Conservation (phyloP, 2,329 filamentous ascomycete species). For the Xylariales sp. region DNA sequence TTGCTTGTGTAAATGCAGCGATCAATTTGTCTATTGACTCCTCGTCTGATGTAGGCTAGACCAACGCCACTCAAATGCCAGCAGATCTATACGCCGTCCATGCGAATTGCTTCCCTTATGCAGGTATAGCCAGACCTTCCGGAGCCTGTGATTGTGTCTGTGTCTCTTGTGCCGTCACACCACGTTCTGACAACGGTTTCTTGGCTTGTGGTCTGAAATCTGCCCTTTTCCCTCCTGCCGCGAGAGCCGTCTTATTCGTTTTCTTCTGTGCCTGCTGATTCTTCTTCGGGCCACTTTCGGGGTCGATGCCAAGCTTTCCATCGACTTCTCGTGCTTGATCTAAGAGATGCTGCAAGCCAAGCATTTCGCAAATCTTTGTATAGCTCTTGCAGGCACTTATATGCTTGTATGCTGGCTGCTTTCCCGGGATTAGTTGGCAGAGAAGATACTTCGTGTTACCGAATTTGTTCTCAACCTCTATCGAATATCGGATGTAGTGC, state of each 20-base stretch:
- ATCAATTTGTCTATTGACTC: no score
- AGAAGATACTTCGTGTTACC: constrained; percentile 93
- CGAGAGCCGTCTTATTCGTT: constrained; percentile 36
- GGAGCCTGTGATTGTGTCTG: constrained; percentile 8
- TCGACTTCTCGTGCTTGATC: constrained; percentile 64
- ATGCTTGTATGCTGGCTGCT: constrained; percentile 56
- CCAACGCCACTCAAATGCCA: constrained; percentile 8
- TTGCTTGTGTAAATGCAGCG: no score
- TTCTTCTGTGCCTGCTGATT: constrained; percentile 23
- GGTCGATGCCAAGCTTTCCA: constrained; percentile 53
- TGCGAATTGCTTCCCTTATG: constrained; percentile 5
- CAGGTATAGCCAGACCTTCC: constrained; percentile 8
- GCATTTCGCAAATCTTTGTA: constrained; percentile 56
- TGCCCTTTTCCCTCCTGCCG: constrained; percentile 43
- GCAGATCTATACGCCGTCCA: constrained; percentile 1
- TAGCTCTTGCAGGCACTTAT: constrained; percentile 69
- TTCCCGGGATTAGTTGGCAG: constrained; percentile 80
- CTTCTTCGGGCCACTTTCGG: constrained; percentile 42
- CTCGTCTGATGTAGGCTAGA: not conserved
- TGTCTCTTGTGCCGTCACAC: constrained; percentile 15
- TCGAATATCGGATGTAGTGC: constrained; percentile 65
- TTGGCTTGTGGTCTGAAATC: constrained; percentile 22
- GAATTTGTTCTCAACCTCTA: constrained; percentile 80
- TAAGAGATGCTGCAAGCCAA: constrained; percentile 61
- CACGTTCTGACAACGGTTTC: constrained; percentile 27